Evolutionary conservation across 192 early-diverging fungal genomes (phyloP).

Genomic region (Chytriomyces hyalinus): DNA sequence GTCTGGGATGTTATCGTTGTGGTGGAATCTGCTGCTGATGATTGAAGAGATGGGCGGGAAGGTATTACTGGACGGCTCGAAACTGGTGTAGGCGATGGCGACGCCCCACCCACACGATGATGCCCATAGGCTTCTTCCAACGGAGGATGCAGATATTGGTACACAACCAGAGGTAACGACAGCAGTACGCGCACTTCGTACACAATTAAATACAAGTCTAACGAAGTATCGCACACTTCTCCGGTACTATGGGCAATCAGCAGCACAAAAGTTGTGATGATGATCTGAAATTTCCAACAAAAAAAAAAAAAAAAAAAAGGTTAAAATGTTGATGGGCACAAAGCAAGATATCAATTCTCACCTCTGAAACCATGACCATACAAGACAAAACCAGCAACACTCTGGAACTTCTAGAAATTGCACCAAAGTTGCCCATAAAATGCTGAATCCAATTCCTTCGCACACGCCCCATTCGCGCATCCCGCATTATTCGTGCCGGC

Average conservation of each 20-base stretch:
- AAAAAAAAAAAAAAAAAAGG: neutral
- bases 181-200: constrained; percentile 63
- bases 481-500: neutral
- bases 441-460: constrained; percentile 31
- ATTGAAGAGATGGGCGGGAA: too few relatives aligned
- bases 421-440: constrained; percentile 6
- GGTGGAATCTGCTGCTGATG: neutral
- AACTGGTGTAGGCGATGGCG: neutral
- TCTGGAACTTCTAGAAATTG: constrained; percentile 21
- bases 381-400: constrained; percentile 10
- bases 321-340: neutral
- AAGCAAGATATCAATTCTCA: neutral
- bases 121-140: neutral
- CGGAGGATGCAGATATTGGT: constrained; percentile 61
- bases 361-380: constrained; percentile 25
- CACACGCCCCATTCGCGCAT: constrained; percentile 24
- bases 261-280: constrained; percentile 59
- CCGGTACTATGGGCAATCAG: constrained; percentile 49
- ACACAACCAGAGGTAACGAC: constrained; percentile 68
- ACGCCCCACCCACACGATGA: neutral
- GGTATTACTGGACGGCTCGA: too few relatives aligned
- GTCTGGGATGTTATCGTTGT: neutral
- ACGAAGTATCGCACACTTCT: constrained; percentile 52
- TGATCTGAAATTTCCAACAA: constrained; percentile 30
- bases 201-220: constrained; percentile 66